Evolutionary conservation across 108 stramenopile genomes (phyloP), one percentile per base, ranked within the genome.

Genomic region (Cyclotella cryptica): DNA sequence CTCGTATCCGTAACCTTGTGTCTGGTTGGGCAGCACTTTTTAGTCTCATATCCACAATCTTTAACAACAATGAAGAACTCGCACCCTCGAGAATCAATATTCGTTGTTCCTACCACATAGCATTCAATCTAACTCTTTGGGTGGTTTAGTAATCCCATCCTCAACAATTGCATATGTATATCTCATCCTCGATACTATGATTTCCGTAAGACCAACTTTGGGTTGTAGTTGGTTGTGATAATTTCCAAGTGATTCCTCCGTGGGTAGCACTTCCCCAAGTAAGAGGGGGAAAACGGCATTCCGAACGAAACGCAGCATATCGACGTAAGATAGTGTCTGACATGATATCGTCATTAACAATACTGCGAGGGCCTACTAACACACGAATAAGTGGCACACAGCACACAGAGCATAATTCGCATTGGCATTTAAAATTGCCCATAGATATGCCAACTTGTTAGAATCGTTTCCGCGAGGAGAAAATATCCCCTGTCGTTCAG

Each of bases 151-250:
- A 55, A 47, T 26, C 14, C 78, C 76, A 39, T 82, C 84, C 68
- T 96, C 92, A 13, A 79, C 84, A 55, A 97, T 89, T 45, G 88
- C 84, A 24, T 86, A 65, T 53, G 96, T 58, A 46, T 93, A 89
- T 72, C 75, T 97, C 96, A 75, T 99, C 98, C 26, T 93, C 89
- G 0, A 80, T 53, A 71, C 84, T 93, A 10, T 95, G 93, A 84
- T 96, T 95, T 24, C 95, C 96, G 66, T 92, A 22, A 97, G 71
- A 4, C 99, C 99, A 19, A 98, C 96, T 73, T 96, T 97, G 0
- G 99, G 99, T 72, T n/a, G n/a, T n/a, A n/a, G n/a, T n/a, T n/a
- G n/a, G n/a, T n/a, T 99, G 99, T 35, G 96, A 85, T 44, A 85
- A 89, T 61, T 98, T 75, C 98, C 98, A 98, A 43, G 99, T 89